A percentile compares a stretch with the other conserved stretches of the same genome.
Conservation (phyloP, 2,329 filamentous ascomycete genomes). For the Ascochyta pisi region DNA sequence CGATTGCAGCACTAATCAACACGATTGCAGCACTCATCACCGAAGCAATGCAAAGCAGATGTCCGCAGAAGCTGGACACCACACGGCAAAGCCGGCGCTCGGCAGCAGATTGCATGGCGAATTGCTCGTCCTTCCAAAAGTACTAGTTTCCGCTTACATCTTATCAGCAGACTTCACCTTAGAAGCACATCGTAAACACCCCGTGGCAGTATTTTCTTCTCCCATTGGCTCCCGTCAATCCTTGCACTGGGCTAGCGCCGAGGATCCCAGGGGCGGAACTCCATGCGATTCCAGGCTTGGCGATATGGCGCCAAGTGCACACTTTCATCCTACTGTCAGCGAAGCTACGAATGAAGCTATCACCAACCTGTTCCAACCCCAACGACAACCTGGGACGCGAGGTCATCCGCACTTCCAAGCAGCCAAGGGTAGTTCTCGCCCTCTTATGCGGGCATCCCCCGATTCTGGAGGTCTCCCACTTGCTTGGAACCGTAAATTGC, state of each 20-base stretch:
- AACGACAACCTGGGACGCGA: slow-evolving; percentile 7
- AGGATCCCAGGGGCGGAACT: slow-evolving; percentile 25
- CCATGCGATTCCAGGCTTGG: slow-evolving; percentile 18
- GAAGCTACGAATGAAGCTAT: slow-evolving; percentile 19
- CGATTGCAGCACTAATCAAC: neutral
- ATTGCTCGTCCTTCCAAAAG: slow-evolving; percentile 13
- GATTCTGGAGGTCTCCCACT: slow-evolving; percentile 5
- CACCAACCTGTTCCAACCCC: slow-evolving; percentile 2
- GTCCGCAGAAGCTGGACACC: neutral
- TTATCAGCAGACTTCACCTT: slow-evolving; percentile 11
- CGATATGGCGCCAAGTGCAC: slow-evolving; percentile 27
- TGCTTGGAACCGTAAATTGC: slow-evolving; percentile 6
- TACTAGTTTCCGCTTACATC: slow-evolving; percentile 7
- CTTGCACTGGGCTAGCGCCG: slow-evolving; percentile 6
- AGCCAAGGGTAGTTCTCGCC: slow-evolving; percentile 20
- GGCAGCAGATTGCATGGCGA: slow-evolving; percentile 14
- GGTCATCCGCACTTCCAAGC: slow-evolving; percentile 16
- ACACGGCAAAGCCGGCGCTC: slow-evolving; percentile 26
- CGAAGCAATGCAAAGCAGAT: neutral
- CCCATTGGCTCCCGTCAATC: slow-evolving; percentile 22
- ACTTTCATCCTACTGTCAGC: slow-evolving; percentile 20
- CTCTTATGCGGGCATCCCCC: slow-evolving; percentile 2
- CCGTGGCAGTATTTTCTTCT: slow-evolving; percentile 15
- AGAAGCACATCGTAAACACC: slow-evolving; percentile 11
- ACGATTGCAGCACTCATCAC: neutral